Evolutionary conservation across 768 basidiomycete species (phyloP), one percentile per base, ranked within the genome.

Genomic region (Suillus brevipes): DNA sequence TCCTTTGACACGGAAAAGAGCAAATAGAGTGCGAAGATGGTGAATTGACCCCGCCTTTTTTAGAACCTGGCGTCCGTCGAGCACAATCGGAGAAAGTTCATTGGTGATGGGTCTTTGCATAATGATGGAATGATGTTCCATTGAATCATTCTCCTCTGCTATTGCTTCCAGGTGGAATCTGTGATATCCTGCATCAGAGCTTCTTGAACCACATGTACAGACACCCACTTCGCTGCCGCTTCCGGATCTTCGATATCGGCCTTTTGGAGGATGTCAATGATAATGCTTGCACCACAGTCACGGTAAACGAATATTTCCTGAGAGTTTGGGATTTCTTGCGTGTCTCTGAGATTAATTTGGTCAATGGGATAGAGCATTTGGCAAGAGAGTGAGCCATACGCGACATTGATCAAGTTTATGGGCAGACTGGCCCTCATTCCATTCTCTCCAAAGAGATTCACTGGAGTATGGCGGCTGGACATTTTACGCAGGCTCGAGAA

Each of bases 81-180:
- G 84, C 45, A 87, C 72, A 65, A 87, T 81, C 1, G 88, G 87
- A 42, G 82, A 77, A 4, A 89, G 88, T 1, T 87, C 90, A 12
- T 70, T 66, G 28, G 66, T 73, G 12, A 80, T 78, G 12, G 82
- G 82, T 42, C 58, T 59, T 59, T 59, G 40, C 1, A 43, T 10
- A 8, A 43, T 20, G 40, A 28, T 37, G 25, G 25, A 59, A 42
- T n/a, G 3, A 28, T 59, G 28, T 20, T 59, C 40, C 49, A 76
- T 68, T 7, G 97, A 93, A 28, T 84, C 80, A 73, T 97, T 99
- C 78, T 99, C 97, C 71, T 97, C 88, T 14, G 95, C 96, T 52
- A 99, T 78, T 1, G 95, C 90, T 61, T 88, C 84, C 68, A 97
- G 97, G 79, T 97, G 96, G 71, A 90, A 95, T 75, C 97, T 99